These are phyloP conservation scores for Erodium maritimum DNA, from an alignment of 345 rosid species.

Conservation along the genomic window DNA sequence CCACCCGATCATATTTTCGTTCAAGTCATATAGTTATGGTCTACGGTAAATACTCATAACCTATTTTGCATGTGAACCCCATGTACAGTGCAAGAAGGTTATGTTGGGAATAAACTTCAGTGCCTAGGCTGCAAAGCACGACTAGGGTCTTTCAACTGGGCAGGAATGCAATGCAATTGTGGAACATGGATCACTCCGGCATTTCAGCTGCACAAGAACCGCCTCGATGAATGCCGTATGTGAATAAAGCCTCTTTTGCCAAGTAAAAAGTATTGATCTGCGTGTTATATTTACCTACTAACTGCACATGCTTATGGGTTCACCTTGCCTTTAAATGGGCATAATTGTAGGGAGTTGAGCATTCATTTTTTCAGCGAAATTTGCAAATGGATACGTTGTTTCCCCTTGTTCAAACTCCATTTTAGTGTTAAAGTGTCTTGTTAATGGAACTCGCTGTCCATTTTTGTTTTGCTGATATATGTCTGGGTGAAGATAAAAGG, in stretches of 20 bases:
- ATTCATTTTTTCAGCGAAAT: too few species aligned
- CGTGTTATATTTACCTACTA: too few species aligned
- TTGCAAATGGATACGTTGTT: too few species aligned
- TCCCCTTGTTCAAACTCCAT: too few species aligned
- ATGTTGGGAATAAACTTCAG: constrained; percentile 66
- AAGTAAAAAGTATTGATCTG: too few species aligned
- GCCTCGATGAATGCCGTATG: constrained; percentile 51
- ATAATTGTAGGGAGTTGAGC: too few species aligned
- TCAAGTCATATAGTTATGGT: background rate
- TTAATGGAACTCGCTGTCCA: too few species aligned
- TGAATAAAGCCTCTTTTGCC: constrained; percentile 9
- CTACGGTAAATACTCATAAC: background rate
- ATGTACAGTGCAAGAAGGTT: constrained; percentile 63
- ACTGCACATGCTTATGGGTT: too few species aligned
- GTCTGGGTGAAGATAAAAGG: too few species aligned
- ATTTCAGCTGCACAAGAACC: constrained; percentile 69
- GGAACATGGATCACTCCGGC: constrained; percentile 95
- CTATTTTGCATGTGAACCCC: constrained; percentile 3
- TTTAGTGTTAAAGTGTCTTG: too few species aligned
- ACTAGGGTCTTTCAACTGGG: constrained; percentile 87
- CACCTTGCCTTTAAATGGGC: too few species aligned
- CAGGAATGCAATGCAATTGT: constrained; percentile 90
- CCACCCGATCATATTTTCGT: background rate
- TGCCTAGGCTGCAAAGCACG: constrained; percentile 76
- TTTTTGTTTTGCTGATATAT: too few species aligned